Percentiles rank a stretch among this genome's conserved stretches.
Evolutionary conservation across 1,284 basidiomycete species (phyloP).

Genomic region (Coniferiporia sulphurascens): DNA sequence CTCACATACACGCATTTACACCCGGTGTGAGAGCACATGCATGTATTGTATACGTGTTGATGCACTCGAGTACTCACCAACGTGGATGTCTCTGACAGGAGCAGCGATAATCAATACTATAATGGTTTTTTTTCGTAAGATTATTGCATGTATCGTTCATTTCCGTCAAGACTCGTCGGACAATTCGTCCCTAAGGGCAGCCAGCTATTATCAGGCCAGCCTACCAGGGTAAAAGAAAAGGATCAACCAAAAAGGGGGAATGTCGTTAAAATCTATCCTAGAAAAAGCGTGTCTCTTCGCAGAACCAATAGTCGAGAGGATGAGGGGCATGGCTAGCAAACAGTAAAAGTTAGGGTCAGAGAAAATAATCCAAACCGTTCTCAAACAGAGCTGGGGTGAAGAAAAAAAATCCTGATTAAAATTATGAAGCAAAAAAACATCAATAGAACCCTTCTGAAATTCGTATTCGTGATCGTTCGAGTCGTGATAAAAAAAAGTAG

Average conservation of each 20-base stretch:
- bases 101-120: background rate
- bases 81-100: background rate
- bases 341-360: no score
- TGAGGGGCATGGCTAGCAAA: background rate
- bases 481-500: background rate
- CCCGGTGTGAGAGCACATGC: background rate
- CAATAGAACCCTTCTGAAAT: background rate
- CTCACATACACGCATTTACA: background rate
- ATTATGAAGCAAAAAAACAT: background rate
- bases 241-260: background rate
- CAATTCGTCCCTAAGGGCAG: slow-evolving; percentile 2
- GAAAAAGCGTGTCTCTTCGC: slow-evolving; percentile 2
- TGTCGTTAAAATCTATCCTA: background rate
- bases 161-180: slow-evolving; percentile 2
- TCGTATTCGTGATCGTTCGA: background rate
- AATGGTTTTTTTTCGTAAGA: no score
- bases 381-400: background rate
- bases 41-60: background rate
- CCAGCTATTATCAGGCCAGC: background rate
- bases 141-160: background rate
- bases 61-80: background rate
- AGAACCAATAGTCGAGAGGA: background rate
- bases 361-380: background rate
- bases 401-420: background rate
- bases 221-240: background rate